Percentiles rank a stretch among this genome's conserved stretches.
phyloP scores from a whole-genome alignment of 192 early-diverging fungal genomes.

The Linnemannia schmuckeri region DNA sequence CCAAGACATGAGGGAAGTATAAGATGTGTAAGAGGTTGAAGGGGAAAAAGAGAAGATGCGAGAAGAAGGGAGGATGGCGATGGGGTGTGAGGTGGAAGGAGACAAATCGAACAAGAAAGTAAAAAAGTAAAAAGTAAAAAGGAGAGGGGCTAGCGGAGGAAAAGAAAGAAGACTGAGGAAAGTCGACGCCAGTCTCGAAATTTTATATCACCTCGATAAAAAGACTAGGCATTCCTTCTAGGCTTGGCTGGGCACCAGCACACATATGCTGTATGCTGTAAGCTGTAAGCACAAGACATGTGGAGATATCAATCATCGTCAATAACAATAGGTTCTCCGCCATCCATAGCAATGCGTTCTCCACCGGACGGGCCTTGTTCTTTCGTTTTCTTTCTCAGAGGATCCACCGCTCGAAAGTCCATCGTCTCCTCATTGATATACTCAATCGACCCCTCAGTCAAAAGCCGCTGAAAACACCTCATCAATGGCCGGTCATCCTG shows the following conservation, averaged over 20 bases:
- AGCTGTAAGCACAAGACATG: not conserved
- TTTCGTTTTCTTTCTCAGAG: not conserved
- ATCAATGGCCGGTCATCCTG: not conserved
- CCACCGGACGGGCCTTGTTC: not conserved
- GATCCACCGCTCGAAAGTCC: conserved; percentile 3
- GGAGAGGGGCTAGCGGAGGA: not conserved
- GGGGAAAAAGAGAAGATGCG: not conserved
- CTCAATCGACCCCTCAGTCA: conserved; percentile 13
- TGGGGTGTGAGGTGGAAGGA: not conserved
- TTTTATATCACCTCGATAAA: not conserved
- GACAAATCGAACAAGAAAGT: not conserved
- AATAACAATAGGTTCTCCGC: not conserved
- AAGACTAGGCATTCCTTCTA: not conserved
- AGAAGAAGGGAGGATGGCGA: not conserved
- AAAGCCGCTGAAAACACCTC: not conserved
- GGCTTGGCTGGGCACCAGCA: not conserved
- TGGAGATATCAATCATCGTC: not conserved
- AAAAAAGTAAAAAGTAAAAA: not conserved
- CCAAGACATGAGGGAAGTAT: conserved; percentile 43
- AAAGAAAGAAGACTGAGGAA: not conserved
- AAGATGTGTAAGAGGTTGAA: not conserved
- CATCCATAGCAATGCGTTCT: not conserved
- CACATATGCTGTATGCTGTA: not conserved
- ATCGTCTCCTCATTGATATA: not conserved
- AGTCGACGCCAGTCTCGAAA: not conserved